Evolutionary conservation across 495 filamentous ascomycete genomes (phyloP).

Genomic region (Xylaria nigripes): DNA sequence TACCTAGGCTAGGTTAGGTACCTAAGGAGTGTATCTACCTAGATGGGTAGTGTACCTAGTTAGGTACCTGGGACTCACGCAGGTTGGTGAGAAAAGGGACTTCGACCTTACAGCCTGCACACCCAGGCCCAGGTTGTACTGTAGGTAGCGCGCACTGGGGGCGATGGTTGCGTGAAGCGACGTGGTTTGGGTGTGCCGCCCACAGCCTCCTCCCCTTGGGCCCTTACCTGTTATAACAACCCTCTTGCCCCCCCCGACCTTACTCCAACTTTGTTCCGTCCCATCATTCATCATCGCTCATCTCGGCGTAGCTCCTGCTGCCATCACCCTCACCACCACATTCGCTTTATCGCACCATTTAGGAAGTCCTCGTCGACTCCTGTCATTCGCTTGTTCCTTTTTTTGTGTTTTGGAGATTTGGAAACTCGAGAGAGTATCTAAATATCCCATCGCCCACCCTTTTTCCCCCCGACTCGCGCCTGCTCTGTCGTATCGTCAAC

Average conservation of each 20-base stretch:
- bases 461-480: constrained; percentile 16
- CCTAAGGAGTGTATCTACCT: background rate
- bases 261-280: constrained; percentile 14
- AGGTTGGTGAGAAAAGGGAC: background rate
- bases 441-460: constrained; percentile 4
- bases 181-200: background rate
- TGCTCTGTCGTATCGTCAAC: constrained; percentile 15
- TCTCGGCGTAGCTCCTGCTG: constrained; percentile 31
- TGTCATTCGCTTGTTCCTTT: constrained; percentile 53
- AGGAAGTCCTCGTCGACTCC: constrained; percentile 59
- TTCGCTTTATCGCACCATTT: constrained; percentile 40
- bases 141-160: background rate
- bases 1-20: too few relatives aligned
- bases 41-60: background rate
- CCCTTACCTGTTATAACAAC: constrained; percentile 6
- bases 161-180: background rate
- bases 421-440: constrained; percentile 22
- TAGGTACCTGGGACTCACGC: too few relatives aligned
- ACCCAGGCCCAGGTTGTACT: background rate
- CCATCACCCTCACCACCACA: constrained; percentile 35
- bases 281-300: constrained; percentile 22
- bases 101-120: background rate
- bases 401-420: constrained; percentile 37
- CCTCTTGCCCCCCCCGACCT: constrained; percentile 6
- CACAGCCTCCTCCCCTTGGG: constrained; percentile 5